These are phyloP conservation scores for Tolypocladium amazonense DNA, from an alignment of 2,329 filamentous ascomycete species.

Conservation along the genomic window DNA sequence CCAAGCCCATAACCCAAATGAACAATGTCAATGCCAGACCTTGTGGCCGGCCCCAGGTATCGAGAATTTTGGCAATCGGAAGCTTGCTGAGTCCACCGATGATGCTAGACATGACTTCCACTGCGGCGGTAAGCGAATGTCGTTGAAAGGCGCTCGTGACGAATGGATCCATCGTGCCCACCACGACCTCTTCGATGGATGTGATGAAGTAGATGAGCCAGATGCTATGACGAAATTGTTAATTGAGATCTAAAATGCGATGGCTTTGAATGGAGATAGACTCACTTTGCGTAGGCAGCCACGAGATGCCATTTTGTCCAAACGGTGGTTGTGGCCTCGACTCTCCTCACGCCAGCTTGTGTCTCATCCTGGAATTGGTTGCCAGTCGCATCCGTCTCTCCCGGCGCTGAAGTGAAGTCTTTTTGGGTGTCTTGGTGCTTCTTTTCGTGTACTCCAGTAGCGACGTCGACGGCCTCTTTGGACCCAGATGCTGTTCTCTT, in stretches of 20 bases:
- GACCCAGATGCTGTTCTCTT: background rate
- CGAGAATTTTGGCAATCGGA: constrained; percentile 55
- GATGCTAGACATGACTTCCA: constrained; percentile 41
- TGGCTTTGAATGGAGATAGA: background rate
- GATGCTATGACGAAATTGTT: constrained; percentile 14
- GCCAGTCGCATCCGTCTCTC: background rate
- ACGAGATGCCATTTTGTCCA: constrained; percentile 30
- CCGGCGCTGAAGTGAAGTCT: background rate
- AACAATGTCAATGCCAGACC: constrained; percentile 45
- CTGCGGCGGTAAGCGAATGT: constrained; percentile 45
- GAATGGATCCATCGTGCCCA: constrained; percentile 31
- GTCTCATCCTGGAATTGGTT: constrained; percentile 16
- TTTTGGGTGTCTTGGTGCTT: background rate
- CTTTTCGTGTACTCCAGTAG: background rate
- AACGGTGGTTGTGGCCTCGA: constrained; percentile 30
- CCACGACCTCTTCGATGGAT: constrained; percentile 25
- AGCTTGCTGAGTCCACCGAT: constrained; percentile 53
- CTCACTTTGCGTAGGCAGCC: constrained; percentile 30
- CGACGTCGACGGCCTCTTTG: background rate
- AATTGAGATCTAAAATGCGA: background rate
- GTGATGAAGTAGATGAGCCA: constrained; percentile 29
- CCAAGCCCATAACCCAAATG: constrained; percentile 39
- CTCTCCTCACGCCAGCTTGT: constrained; percentile 34
- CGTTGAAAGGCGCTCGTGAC: constrained; percentile 37
- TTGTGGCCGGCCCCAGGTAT: constrained; percentile 57